Evolutionary conservation across 371 early-diverging fungal species (phyloP).

Genomic region (Mucor saturninus): DNA sequence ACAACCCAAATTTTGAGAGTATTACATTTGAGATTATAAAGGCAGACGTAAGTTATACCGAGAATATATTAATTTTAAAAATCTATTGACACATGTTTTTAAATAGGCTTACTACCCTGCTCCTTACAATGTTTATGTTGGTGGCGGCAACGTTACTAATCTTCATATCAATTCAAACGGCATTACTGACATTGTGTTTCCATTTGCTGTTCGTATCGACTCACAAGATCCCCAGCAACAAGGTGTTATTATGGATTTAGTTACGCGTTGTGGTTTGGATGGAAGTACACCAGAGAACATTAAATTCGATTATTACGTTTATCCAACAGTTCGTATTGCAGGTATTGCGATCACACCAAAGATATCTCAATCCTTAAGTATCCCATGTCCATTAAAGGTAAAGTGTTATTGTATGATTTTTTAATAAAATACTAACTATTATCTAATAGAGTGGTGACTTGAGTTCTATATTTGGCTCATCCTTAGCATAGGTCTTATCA

Average conservation of each 20-base stretch:
- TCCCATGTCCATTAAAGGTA: constrained; percentile 36
- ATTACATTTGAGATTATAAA: constrained; percentile 57
- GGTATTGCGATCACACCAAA: constrained; percentile 51
- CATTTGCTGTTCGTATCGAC: constrained; percentile 46
- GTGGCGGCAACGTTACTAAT: constrained; percentile 52
- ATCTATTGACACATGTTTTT: not conserved
- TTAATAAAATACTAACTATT: not conserved
- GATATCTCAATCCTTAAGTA: constrained; percentile 38
- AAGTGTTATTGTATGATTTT: not conserved
- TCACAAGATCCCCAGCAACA: constrained; percentile 35
- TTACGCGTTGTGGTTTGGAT: constrained; percentile 51
- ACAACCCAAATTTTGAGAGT: constrained; percentile 60
- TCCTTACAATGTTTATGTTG: constrained; percentile 45
- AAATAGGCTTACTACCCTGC: constrained; percentile 63
- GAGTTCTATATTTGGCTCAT: constrained; percentile 1
- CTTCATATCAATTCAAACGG: constrained; percentile 50
- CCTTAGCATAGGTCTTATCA: too few relatives aligned
- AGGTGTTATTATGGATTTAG: constrained; percentile 51
- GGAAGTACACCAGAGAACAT: constrained; percentile 35
- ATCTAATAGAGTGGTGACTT: constrained; percentile 8
- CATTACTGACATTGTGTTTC: constrained; percentile 50
- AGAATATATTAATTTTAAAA: not conserved
- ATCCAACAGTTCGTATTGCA: constrained; percentile 47
- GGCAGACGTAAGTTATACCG: constrained; percentile 52
- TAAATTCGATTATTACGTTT: constrained; percentile 56